phyloP scores from a whole-genome alignment of 148 eudicot genomes.

The Bassia scoparia region DNA sequence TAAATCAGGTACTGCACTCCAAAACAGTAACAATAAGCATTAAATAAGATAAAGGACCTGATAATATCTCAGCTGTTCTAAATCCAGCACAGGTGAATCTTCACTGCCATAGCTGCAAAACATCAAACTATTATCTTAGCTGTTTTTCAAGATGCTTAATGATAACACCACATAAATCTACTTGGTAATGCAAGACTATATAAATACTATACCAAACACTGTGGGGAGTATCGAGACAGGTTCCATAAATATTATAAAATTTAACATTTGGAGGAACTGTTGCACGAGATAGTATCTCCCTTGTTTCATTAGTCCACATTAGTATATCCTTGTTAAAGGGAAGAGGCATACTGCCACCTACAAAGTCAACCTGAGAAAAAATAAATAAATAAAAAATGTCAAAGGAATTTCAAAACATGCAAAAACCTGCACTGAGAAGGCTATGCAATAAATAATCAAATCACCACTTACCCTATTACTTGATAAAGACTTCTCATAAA shows the following conservation, averaged over 20 bases:
- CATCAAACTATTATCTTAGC: slow-evolving; percentile 17
- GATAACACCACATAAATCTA: slow-evolving; percentile 1
- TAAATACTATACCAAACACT: slow-evolving; percentile 60
- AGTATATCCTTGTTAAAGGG: slow-evolving; percentile 79
- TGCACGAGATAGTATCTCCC: slow-evolving; percentile 54
- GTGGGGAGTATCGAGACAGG: slow-evolving; percentile 84
- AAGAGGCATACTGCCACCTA: slow-evolving; percentile 60
- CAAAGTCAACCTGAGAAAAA: slow-evolving; percentile 51
- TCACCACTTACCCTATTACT: slow-evolving; percentile 58
- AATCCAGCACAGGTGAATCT: slow-evolving; percentile 59
- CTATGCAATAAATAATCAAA: not conserved
- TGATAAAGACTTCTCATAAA: slow-evolving; percentile 61
- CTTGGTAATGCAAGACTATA: not conserved
- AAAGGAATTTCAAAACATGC: not conserved
- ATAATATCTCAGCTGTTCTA: slow-evolving; percentile 54
- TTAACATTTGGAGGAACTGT: slow-evolving; percentile 70
- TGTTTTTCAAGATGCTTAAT: not conserved
- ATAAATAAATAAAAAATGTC: not conserved
- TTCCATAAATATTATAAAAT: slow-evolving; percentile 93
- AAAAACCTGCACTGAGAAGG: too few relatives aligned
- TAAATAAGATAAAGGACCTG: slow-evolving; percentile 33
- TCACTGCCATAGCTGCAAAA: slow-evolving; percentile 83
- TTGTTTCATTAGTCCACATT: slow-evolving; percentile 86
- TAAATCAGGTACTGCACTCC: too few relatives aligned
- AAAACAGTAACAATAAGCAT: not conserved